phyloP scores from a whole-genome alignment of 208 protist species.

The Wallacemonas sp. region DNA sequence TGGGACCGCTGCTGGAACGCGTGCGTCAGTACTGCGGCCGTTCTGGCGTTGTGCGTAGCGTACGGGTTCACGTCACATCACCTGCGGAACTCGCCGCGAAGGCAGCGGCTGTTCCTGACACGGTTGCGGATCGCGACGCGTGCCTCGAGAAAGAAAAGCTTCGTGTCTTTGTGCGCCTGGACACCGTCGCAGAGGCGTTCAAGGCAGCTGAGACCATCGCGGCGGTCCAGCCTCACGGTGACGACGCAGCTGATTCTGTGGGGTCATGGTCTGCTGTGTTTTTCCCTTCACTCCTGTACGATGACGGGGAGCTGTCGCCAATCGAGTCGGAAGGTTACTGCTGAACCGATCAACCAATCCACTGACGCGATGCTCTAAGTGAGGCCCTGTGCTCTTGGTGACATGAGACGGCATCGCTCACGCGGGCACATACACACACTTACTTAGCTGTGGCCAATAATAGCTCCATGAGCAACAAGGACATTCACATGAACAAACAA shows the following conservation, averaged over 20 bases:
- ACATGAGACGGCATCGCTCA: no score
- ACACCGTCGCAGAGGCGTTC: conserved; percentile 81
- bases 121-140: neutral
- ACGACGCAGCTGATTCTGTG: neutral
- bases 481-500: neutral
- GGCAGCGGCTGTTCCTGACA: conserved; percentile 5
- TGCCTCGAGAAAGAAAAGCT: conserved; percentile 27
- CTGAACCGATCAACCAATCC: neutral
- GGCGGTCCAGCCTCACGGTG: neutral
- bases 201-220: conserved; percentile 66
- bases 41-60: conserved; percentile 58
- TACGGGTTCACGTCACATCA: conserved; percentile 34
- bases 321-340: conserved; percentile 40
- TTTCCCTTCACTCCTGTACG: conserved; percentile 63
- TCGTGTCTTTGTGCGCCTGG: conserved; percentile 81
- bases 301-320: conserved; percentile 40
- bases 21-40: conserved; percentile 48
- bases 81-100: conserved; percentile 20
- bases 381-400: no score
- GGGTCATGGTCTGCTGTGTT: conserved; percentile 50
- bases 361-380: conserved; percentile 7
- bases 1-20: conserved; percentile 27
- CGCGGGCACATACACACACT: no score
- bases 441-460: no score
- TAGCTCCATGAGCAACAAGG: no score